Percentiles rank a stretch among this genome's conserved stretches.
Evolutionary conservation across 2,329 filamentous ascomycete species (phyloP).

Genomic region (Dothistroma septosporum): DNA sequence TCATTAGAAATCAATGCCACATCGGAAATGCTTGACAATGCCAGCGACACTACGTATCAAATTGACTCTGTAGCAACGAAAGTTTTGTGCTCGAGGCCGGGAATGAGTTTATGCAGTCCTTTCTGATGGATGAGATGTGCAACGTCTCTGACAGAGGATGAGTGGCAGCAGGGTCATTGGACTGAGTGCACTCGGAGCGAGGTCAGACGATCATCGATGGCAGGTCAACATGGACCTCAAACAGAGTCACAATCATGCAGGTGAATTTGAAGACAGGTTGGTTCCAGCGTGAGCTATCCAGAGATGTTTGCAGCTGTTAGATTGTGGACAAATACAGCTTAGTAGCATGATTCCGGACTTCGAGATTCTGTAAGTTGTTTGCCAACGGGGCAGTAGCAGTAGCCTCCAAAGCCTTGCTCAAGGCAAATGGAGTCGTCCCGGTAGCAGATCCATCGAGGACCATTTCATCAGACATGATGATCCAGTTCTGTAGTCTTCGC

Average conservation of each 20-base stretch:
- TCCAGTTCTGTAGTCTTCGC: too few species aligned
- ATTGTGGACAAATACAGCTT: constrained; percentile 10
- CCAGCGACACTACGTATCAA: background rate
- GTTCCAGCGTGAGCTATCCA: constrained; percentile 6
- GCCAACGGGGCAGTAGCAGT: constrained; percentile 11
- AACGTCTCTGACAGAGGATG: constrained; percentile 8
- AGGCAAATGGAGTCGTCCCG: background rate
- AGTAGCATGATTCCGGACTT: constrained; percentile 8
- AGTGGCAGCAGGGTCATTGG: background rate
- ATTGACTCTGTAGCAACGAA: constrained; percentile 11
- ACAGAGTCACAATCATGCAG: constrained; percentile 12
- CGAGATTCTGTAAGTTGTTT: constrained; percentile 8
- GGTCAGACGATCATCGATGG: constrained; percentile 1
- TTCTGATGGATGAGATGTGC: constrained; percentile 9
- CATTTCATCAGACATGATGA: background rate
- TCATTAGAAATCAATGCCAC: constrained; percentile 3
- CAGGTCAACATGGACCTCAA: constrained; percentile 3
- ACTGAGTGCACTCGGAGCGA: background rate
- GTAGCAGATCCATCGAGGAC: background rate
- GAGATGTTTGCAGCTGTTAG: background rate
- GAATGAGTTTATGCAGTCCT: constrained; percentile 6
- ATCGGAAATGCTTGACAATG: background rate
- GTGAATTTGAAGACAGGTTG: constrained; percentile 9
- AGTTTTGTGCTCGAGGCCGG: constrained; percentile 12
- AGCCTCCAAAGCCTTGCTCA: constrained; percentile 6